Evolutionary conservation across 192 early-diverging fungal species (phyloP).

Genomic region (Podochytrium sp.): DNA sequence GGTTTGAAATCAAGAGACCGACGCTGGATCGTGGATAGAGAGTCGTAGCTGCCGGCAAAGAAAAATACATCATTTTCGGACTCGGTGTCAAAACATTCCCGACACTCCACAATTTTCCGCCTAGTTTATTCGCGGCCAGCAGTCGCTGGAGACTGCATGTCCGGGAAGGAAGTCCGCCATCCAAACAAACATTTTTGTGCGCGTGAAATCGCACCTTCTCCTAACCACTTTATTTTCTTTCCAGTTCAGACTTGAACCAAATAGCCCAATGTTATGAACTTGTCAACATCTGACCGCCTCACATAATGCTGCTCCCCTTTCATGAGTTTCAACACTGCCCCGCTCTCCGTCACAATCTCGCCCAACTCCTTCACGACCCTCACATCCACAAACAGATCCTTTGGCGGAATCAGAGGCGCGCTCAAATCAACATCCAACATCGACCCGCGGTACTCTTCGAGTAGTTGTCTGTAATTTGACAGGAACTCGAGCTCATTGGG

Average conservation of each 20-base stretch:
- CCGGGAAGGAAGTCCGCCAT: too few species aligned
- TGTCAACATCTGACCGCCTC: conserved; percentile 85
- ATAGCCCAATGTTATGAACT: conserved; percentile 83
- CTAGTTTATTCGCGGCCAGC: too few species aligned
- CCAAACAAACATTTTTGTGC: too few species aligned
- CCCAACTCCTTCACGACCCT: conserved; percentile 87
- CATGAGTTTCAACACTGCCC: conserved; percentile 70
- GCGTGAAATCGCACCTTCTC: too few species aligned
- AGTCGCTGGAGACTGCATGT: too few species aligned
- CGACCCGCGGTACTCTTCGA: conserved; percentile 70
- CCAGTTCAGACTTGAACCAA: conserved; percentile 72
- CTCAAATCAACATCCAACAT: conserved; percentile 76
- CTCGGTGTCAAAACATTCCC: too few species aligned
- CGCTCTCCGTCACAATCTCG: conserved; percentile 87
- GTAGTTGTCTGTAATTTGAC: conserved; percentile 63
- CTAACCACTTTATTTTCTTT: neutral
- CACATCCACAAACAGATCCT: conserved; percentile 91
- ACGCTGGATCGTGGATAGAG: too few species aligned
- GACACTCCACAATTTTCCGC: too few species aligned
- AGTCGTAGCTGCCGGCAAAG: too few species aligned
- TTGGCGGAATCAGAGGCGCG: conserved; percentile 79
- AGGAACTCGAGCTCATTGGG: conserved; percentile 69
- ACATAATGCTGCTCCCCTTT: conserved; percentile 87
- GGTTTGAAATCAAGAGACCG: conserved; percentile 42
- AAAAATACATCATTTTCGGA: too few species aligned